phyloP scores from a whole-genome alignment of 208 protist species.

The Trypanosoma melophagium region DNA sequence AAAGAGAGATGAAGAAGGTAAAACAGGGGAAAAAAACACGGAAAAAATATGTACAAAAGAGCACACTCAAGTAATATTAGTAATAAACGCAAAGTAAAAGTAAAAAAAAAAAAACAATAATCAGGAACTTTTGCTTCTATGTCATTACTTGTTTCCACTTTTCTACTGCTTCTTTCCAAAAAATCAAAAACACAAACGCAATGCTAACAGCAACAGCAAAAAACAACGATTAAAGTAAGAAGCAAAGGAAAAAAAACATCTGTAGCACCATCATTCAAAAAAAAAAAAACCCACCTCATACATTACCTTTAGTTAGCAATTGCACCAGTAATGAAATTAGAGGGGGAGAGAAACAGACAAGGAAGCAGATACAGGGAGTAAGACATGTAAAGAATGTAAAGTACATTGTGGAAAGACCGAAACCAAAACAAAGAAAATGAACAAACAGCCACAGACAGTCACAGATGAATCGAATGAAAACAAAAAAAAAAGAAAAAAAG shows the following conservation, averaged over 20 bases:
- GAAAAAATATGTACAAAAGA: background rate
- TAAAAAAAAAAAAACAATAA: constrained; percentile 13
- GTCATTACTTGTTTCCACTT: no score
- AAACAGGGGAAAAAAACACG: background rate
- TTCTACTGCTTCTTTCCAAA: background rate
- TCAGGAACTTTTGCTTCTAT: background rate
- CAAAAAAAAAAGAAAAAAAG: constrained; percentile 7
- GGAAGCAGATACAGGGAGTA: no score
- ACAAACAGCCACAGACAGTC: no score
- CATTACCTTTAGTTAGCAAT: no score
- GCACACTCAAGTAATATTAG: background rate
- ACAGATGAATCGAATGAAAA: background rate
- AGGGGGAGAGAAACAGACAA: no score
- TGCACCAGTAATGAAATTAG: no score
- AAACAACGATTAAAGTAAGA: no score
- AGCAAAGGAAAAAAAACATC: no score
- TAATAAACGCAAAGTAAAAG: constrained; percentile 2
- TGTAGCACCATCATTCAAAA: no score
- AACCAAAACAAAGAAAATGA: background rate
- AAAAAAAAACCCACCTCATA: no score
- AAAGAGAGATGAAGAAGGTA: background rate
- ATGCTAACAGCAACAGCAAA: no score
- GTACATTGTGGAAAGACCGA: background rate
- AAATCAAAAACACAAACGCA: background rate
- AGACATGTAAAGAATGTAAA: no score